Base-by-base conservation (phyloP, 306 rosid species). In the Mucuna pruriens region DNA sequence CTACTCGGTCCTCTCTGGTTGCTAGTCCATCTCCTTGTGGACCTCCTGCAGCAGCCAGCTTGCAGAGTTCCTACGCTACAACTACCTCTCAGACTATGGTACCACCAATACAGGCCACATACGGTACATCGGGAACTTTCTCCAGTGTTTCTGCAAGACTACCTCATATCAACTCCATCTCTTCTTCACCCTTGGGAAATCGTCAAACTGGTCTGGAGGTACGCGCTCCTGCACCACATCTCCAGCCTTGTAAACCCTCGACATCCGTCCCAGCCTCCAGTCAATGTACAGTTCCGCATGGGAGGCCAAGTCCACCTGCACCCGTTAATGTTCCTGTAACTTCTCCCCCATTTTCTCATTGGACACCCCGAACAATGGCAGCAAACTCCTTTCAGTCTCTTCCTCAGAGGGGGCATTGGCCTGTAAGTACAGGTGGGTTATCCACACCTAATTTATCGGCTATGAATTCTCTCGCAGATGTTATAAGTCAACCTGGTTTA, bases 151-250 rank as follows among this genome's bases (percentile, higher is more conserved):
- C 88, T 51, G 48, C 92, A 64, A 88, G 92, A 71, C 85, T 79
- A 1, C 90, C 82, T 22, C 87, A 40, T 67, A 57, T 88, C 33
- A 80, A 83, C 79, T 68, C 97, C 78, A 19, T 85, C 54, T 46
- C 88, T 60, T 82, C 92, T 60, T 82, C 92, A 4, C 40, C 90
- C 22, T 64, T 69, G 3, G 86, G 83, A 78, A 86, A 66, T 68
- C 82, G 63, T 67, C 97, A 81, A 81, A 66, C 84, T 48, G 79
- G 85, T 48, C 68, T 88, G 57, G 87, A 79, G 76, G 76, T 92
- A 62, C 98, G 95, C 39, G 45, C 91, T 38, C 92, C 94, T 10
- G 92, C 98, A 51, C 98, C 98, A 2, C 97, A 92, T 84, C 88
- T 94, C 38, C 91, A 86, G 57, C 87, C 88, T 69, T 91, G 61